Percentiles rank a stretch among this genome's conserved stretches.
Conservation (phyloP, 495 filamentous ascomycete species). For the Penicillium silybi region DNA sequence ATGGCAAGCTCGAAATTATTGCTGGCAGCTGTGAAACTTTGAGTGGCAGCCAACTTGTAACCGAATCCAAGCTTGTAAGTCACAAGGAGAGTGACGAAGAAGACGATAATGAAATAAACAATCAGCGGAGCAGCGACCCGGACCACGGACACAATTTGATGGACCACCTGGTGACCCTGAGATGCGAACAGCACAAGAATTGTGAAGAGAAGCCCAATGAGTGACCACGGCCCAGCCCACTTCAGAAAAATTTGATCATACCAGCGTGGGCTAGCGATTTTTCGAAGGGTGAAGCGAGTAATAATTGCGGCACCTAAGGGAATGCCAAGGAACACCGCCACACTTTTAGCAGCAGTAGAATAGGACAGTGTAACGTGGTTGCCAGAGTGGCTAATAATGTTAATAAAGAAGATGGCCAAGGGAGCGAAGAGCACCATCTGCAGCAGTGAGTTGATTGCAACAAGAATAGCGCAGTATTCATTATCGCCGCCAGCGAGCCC, state of each 20-base stretch:
- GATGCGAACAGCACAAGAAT: constrained; percentile 82
- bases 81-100: constrained; percentile 60
- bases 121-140: constrained; percentile 76
- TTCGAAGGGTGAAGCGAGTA: constrained; percentile 63
- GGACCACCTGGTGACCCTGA: constrained; percentile 73
- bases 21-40: constrained; percentile 91
- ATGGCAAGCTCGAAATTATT: constrained; percentile 96
- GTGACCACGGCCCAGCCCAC: constrained; percentile 65
- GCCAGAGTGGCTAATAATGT: constrained; percentile 50
- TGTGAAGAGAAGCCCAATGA: constrained; percentile 82
- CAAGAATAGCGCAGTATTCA: constrained; percentile 88
- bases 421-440: constrained; percentile 88
- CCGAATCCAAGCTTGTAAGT: constrained; percentile 62
- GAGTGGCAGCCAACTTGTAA: constrained; percentile 69
- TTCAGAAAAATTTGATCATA: constrained; percentile 69
- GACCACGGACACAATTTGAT: constrained; percentile 78
- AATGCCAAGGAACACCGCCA: constrained; percentile 83
- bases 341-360: constrained; percentile 67
- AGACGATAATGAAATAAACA: constrained; percentile 74
- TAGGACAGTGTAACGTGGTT: constrained; percentile 55
- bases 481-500: constrained; percentile 70
- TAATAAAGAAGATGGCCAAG: constrained; percentile 72
- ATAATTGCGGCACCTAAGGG: constrained; percentile 75
- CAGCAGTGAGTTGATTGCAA: constrained; percentile 80
- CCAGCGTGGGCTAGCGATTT: constrained; percentile 49